Base-by-base conservation (phyloP, 2,329 filamentous ascomycete species). In the Cytospora mali region DNA sequence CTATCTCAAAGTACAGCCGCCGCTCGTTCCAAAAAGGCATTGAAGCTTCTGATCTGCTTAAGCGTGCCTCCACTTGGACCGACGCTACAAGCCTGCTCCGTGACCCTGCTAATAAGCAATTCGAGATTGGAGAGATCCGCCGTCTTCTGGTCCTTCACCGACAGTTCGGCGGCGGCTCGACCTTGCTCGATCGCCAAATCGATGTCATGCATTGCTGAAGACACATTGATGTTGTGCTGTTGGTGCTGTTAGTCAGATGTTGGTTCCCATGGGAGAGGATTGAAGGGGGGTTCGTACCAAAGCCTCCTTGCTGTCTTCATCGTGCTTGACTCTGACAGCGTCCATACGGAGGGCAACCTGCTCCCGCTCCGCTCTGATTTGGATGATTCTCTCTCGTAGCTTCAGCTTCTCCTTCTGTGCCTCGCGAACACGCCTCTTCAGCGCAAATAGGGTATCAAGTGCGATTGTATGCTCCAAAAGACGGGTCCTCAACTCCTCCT, bases 311-410 rank as follows among this genome's bases (percentile, higher is more conserved):
- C 77, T 82, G 29, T 84, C 81, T 3, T 75, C 78, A 65, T 88
- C 85, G 62, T 89, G 85, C 67, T 80, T 82, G 39, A 80, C 80
- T 51, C 87, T 78, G n/a, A 88, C 76, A 9, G 84, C 84, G 66
- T 89, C 87, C 79, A 87, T 88, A 49, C 80, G 81, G 21, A 89
- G 72, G 6, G 82, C 84, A 9, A 89, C 81, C 66, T 88, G 81
- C 68, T 88, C 85, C 58, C 85, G 77, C 73, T 89, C 86, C 25
- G 78, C 77, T 52, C 84, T 80, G 62, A 88, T 77, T 1, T 79
- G 79, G 29, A 88, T 70, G n/a, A 89, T 85, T 33, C 87, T 84
- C 14, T 86, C 81, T 51, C 87, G 81, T 21, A 89, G 73, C 0
- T 75, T 71, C 4, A 87, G 71, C 70, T 84, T 88, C 68, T 86